phyloP scores from a whole-genome alignment of 1,284 basidiomycete genomes.

The Sphaerobolus stellatus region DNA sequence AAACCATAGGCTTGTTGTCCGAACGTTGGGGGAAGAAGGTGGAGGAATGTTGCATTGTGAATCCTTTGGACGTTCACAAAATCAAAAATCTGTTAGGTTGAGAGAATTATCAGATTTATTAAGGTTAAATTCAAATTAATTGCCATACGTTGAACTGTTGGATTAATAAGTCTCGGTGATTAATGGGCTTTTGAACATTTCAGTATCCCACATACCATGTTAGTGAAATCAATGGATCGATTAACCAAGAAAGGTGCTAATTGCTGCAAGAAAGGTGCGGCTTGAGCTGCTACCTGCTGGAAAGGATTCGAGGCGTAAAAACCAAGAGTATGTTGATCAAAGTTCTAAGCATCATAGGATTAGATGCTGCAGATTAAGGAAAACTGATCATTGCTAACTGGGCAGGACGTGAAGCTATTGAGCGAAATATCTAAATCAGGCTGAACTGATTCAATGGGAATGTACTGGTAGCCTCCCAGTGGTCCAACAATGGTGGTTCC shows the following conservation, averaged over 20 bases:
- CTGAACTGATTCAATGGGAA: conserved; percentile 82
- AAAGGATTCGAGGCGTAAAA: conserved; percentile 62
- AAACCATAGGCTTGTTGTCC: conserved; percentile 67
- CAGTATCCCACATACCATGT: conserved; percentile 53
- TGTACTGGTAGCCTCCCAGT: conserved; percentile 82
- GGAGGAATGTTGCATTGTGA: conserved; percentile 77
- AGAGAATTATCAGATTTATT: conserved; percentile 9
- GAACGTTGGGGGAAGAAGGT: conserved; percentile 67
- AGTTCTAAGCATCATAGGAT: conserved; percentile 42
- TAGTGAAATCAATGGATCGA: conserved; percentile 63
- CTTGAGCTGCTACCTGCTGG: conserved; percentile 54
- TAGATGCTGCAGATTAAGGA: neutral
- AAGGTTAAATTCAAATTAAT: conserved; percentile 1
- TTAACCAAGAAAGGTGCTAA: conserved; percentile 70
- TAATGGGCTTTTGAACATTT: too few relatives aligned
- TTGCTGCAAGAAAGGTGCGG: conserved; percentile 62
- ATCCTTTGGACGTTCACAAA: conserved; percentile 72
- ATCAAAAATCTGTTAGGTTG: conserved; percentile 69
- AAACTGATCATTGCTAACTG: conserved; percentile 43
- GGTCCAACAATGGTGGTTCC: conserved; percentile 71
- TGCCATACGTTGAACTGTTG: conserved; percentile 63
- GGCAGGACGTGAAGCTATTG: conserved; percentile 83
- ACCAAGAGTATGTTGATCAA: conserved; percentile 57
- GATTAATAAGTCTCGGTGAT: neutral
- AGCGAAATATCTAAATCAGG: conserved; percentile 79